Conservation (phyloP, 2,329 filamentous ascomycete species). For the Fusarium sarcochroum region DNA sequence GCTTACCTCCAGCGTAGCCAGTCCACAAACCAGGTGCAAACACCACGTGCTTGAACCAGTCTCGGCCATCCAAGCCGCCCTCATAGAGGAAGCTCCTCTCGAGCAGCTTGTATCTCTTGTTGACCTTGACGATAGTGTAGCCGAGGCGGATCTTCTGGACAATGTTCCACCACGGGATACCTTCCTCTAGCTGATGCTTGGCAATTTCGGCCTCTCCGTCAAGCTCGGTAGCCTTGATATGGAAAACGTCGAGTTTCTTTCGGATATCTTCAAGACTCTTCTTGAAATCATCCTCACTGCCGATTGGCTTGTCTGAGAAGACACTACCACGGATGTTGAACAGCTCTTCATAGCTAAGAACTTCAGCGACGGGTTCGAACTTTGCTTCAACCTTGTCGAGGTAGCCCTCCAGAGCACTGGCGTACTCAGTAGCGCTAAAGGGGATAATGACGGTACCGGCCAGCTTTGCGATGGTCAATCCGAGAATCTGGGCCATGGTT, state of each 20-base stretch:
- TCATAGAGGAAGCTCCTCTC: constrained; percentile 85
- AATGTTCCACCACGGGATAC: constrained; percentile 85
- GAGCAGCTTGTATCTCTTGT: constrained; percentile 85
- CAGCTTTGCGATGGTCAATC: constrained; percentile 72
- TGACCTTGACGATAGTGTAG: constrained; percentile 75
- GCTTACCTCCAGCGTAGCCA: constrained; percentile 83
- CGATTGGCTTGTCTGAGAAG: constrained; percentile 45
- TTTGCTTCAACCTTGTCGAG: constrained; percentile 66
- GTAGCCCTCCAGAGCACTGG: constrained; percentile 67
- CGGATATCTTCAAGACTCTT: constrained; percentile 57
- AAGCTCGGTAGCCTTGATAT: constrained; percentile 58
- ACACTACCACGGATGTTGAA: constrained; percentile 50
- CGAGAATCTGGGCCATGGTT: constrained; percentile 76
- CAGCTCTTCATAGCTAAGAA: constrained; percentile 49
- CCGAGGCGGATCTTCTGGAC: constrained; percentile 76
- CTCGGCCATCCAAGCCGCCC: constrained; percentile 81
- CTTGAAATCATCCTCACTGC: constrained; percentile 58
- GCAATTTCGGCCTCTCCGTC: constrained; percentile 61
- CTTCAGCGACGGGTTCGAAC: constrained; percentile 53
- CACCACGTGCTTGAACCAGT: constrained; percentile 96
- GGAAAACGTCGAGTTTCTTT: constrained; percentile 55
- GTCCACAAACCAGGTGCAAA: constrained; percentile 95
- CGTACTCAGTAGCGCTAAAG: constrained; percentile 76
- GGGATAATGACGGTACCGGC: constrained; percentile 73
- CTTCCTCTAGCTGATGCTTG: constrained; percentile 60